phyloP scores from a whole-genome alignment of 1,284 basidiomycete genomes.

The Tilletiaria anomala region DNA sequence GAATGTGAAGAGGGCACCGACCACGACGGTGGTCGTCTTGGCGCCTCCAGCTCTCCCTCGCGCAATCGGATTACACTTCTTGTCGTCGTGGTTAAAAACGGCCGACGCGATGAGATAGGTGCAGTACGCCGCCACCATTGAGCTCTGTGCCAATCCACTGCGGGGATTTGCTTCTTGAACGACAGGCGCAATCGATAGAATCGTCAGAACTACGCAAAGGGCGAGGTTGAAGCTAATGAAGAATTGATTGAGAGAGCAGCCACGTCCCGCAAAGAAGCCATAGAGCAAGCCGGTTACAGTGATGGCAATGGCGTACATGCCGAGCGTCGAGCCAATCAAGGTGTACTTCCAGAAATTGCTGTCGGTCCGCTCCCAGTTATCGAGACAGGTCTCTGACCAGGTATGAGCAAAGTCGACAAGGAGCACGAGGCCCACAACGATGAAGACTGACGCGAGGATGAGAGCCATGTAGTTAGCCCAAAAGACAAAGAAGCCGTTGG shows the following conservation, averaged over 20 bases:
- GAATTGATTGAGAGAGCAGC: slow-evolving; percentile 79
- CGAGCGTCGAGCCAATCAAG: slow-evolving; percentile 78
- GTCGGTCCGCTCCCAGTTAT: slow-evolving; percentile 74
- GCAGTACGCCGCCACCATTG: slow-evolving; percentile 93
- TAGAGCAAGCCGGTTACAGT: slow-evolving; percentile 75
- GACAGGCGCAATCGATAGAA: slow-evolving; percentile 66
- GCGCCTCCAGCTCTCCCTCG: slow-evolving; percentile 50
- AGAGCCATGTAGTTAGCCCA: slow-evolving; percentile 86
- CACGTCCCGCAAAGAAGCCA: slow-evolving; percentile 73
- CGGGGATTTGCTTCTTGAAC: slow-evolving; percentile 88
- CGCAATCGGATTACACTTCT: slow-evolving; percentile 72
- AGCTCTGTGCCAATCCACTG: slow-evolving; percentile 84
- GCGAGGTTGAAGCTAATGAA: slow-evolving; percentile 89
- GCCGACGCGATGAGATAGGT: slow-evolving; percentile 91
- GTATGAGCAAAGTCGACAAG: slow-evolving; percentile 97
- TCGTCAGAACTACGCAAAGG: slow-evolving; percentile 63
- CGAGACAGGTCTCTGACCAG: slow-evolving; percentile 91
- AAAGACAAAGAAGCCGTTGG: slow-evolving; percentile 85
- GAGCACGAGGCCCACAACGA: slow-evolving; percentile 82
- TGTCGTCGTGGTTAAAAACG: slow-evolving; percentile 75
- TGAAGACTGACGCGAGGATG: slow-evolving; percentile 82
- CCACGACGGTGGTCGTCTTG: slow-evolving; percentile 69
- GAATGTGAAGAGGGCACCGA: slow-evolving; percentile 93
- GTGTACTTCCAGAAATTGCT: slow-evolving; percentile 94
- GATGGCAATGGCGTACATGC: slow-evolving; percentile 70